Conservation (phyloP, 441 rosid genomes). For the Cnidoscolus chayamansa region DNA sequence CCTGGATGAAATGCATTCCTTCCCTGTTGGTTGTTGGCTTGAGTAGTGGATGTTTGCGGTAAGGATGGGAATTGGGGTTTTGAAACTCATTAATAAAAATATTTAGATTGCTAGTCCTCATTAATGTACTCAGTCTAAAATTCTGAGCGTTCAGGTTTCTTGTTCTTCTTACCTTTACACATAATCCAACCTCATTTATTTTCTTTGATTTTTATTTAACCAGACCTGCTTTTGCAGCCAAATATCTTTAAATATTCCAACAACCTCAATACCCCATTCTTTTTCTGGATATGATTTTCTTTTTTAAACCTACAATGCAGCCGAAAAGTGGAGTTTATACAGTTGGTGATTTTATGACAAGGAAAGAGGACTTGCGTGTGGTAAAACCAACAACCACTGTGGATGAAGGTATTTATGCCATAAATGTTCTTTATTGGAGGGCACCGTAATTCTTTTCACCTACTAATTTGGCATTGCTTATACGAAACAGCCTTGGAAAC, state of each 20-base stretch:
- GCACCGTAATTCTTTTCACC: neutral
- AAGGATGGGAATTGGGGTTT: neutral
- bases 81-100: neutral
- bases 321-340: conserved; percentile 64
- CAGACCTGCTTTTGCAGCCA: conserved; percentile 40
- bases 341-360: conserved; percentile 89
- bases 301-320: conserved; percentile 35
- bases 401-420: conserved; percentile 57
- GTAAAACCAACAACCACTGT: conserved; percentile 81
- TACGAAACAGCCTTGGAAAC: conserved; percentile 54
- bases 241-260: too few species aligned
- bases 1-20: neutral
- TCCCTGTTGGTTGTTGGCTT: neutral
- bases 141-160: neutral
- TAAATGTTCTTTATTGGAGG: conserved; percentile 7
- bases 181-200: neutral
- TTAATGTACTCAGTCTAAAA: neutral
- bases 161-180: neutral
- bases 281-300: conserved; percentile 1
- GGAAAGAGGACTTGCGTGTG: conserved; percentile 61
- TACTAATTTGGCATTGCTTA: neutral
- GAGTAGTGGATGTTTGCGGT: neutral
- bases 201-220: conserved; percentile 5
- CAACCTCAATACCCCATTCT: neutral
- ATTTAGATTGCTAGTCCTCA: neutral